Base-by-base conservation (phyloP, 2,329 filamentous ascomycete species). In the Capronia epimyces region DNA sequence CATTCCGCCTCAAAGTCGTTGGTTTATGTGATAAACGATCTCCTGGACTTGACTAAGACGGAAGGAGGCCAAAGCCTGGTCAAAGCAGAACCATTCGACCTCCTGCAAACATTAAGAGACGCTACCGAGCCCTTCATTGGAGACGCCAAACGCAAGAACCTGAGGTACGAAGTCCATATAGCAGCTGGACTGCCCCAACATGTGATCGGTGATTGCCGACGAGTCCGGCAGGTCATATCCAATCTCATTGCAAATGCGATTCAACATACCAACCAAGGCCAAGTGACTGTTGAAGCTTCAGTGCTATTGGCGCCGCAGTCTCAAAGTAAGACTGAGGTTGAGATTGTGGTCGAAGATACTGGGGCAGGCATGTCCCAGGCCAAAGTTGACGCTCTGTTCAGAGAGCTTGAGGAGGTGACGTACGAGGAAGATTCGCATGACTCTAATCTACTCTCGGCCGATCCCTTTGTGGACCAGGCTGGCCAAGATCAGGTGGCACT, bases 21-120 rank as follows among this genome's bases (percentile, higher is more conserved):
- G 21, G 91, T 95, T 3, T 95, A 94, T 64, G 89, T 95, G 8
- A 95, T 95, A 70, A 95, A 95, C 58, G 89, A 95, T 65, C 74
- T 95, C 1, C 74, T 95, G 0, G 89, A 95, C 64, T 72, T 95
- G 24, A 95, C 90, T 1, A 93, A 94, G 63, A 86, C 86, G 0
- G 89, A 95, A 65, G 86, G 90, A 65, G 89, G 89, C 0, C 83
- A 84, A 42, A 78, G 82, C 1, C 70, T 95, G 2, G 78, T 91
- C 63, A 91, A 89, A 60, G 84, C 90, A 50, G 89, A 95, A 62
- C 70, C 83, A 0, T 89, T 95, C 43, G 82, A 94, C 62, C 73
- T 95, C 3, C 71, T 72, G 13, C 71, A 73, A 0, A 91, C 87
- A 1, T 75, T 95, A 2, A 74, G 73, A n/a, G 88, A 95, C 65